Evolutionary conservation across 2,329 filamentous ascomycete genomes (phyloP), one percentile per base, ranked within the genome.

Genomic region (Neobulgaria alba): DNA sequence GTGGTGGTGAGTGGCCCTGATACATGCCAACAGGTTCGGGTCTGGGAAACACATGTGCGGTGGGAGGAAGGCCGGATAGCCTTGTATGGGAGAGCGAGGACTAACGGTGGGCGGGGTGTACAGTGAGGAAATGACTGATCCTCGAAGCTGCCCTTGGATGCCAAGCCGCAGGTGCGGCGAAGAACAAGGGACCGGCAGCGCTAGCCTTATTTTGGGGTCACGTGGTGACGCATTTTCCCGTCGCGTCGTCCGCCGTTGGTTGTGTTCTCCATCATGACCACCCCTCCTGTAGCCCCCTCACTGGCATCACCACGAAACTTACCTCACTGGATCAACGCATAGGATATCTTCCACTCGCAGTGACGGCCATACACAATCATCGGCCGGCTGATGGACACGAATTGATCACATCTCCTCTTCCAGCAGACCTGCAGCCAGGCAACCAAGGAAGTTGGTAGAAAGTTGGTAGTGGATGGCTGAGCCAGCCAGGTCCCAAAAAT

Each of bases 171-270:
- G 16, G 14, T 31, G 19, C 31, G 32, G 38, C 21, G 17, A 20
- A 17, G 90, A 88, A 74, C 77, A 64, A 49, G 47, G 2, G 16
- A 10, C 5, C 10, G 12, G 19, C 14, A 7, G 14, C 17, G 9
- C n/a, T 10, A 18, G 15, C n/a, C 30, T 15, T 33, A 33, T 16
- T 33, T 17, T 33, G n/a, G n/a, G n/a, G n/a, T 17, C 30, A 33
- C 30, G 30, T 33, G 30, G 18, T 15, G 8, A n/a, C 9, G 12
- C 10, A 7, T 33, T 33, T 33, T 14, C 9, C 15, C 30, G 30
- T n/a, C 30, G 30, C n/a, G 15, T 33, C 12, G 10, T 10, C 18
- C 9, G 18, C 12, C 30, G 14, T 33, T 17, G 8, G 15, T 15
- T 30, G 15, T 30, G 15, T 33, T 33, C 30, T 9, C 4, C 30